These are phyloP conservation scores for Glebionis coronaria DNA, from an alignment of 129 eudicot species.

Conservation along the genomic window DNA sequence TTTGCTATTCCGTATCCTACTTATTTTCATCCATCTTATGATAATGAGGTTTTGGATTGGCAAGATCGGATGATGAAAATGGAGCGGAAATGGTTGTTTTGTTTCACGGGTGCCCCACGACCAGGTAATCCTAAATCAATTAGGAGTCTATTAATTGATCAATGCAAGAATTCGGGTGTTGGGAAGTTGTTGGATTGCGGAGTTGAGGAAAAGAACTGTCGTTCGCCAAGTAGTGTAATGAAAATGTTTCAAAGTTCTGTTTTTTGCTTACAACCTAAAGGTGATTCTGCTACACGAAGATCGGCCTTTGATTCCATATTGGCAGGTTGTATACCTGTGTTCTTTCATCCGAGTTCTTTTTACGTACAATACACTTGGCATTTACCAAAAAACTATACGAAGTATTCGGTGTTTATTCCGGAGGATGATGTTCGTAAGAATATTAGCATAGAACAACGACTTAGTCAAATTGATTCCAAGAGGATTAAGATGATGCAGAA, in stretches of 20 bases:
- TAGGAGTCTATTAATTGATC: slow-evolving; percentile 60
- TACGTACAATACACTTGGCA: slow-evolving; percentile 24
- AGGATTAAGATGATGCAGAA: too few species aligned
- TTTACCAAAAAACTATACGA: neutral
- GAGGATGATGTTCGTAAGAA: slow-evolving; percentile 15
- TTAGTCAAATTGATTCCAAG: neutral
- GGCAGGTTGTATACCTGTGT: slow-evolving; percentile 22
- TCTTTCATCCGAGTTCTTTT: slow-evolving; percentile 10
- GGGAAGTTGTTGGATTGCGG: slow-evolving; percentile 48
- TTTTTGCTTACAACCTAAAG: slow-evolving; percentile 19
- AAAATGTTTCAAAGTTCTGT: slow-evolving; percentile 16
- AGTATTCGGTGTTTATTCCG: slow-evolving; percentile 8
- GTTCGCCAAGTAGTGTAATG: slow-evolving; percentile 54
- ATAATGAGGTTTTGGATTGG: slow-evolving; percentile 17
- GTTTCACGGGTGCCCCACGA: slow-evolving; percentile 80
- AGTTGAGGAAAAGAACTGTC: slow-evolving; percentile 24
- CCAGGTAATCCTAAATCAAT: slow-evolving; percentile 55
- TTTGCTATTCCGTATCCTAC: slow-evolving; percentile 79
- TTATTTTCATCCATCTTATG: slow-evolving; percentile 46
- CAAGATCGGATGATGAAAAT: slow-evolving; percentile 53
- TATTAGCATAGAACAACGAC: slow-evolving; percentile 3
- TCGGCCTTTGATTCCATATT: slow-evolving; percentile 21
- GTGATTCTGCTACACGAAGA: slow-evolving; percentile 17
- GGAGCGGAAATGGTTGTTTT: slow-evolving; percentile 55
- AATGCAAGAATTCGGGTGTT: slow-evolving; percentile 45